These are phyloP conservation scores for Rhynchosporium agropyri DNA, from an alignment of 2,329 filamentous ascomycete genomes.

Conservation along the genomic window DNA sequence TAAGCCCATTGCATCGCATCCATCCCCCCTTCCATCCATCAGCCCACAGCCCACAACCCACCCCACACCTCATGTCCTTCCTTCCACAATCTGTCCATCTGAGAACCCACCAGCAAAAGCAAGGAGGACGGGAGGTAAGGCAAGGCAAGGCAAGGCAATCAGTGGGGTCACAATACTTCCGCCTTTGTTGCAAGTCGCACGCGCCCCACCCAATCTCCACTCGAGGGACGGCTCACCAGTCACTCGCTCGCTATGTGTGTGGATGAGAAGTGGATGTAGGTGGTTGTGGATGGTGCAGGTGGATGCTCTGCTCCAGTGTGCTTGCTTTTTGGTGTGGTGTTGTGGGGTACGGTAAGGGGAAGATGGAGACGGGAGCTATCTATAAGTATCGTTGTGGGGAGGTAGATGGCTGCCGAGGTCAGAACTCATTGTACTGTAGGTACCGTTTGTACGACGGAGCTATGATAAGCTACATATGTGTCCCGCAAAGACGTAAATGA, in stretches of 20 bases:
- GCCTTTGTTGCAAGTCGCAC: slow-evolving; percentile 16
- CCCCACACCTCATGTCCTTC: background rate
- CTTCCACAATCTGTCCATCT: too few relatives aligned
- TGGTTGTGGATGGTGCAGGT: background rate
- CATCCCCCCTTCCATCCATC: background rate
- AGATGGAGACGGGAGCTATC: background rate
- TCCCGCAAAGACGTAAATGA: too few relatives aligned
- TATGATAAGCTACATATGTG: too few relatives aligned
- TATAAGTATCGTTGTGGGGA: background rate
- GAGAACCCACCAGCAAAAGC: background rate
- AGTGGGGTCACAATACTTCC: background rate
- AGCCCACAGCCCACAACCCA: slow-evolving; percentile 2
- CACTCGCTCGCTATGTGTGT: background rate
- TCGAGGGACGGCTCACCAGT: slow-evolving; percentile 9
- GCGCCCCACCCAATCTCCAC: slow-evolving; percentile 14
- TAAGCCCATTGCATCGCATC: background rate
- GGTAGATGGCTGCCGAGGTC: background rate
- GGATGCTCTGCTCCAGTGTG: background rate
- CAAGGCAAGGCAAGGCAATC: background rate
- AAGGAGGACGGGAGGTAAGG: background rate
- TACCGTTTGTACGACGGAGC: too few relatives aligned
- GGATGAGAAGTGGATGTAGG: background rate
- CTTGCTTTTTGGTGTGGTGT: background rate
- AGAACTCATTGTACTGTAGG: background rate
- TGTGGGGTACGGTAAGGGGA: background rate